A percentile compares a stretch with the other conserved stretches of the same genome.
phyloP scores from a whole-genome alignment of 1,284 basidiomycete genomes.

The Melampsora occidentalis region DNA sequence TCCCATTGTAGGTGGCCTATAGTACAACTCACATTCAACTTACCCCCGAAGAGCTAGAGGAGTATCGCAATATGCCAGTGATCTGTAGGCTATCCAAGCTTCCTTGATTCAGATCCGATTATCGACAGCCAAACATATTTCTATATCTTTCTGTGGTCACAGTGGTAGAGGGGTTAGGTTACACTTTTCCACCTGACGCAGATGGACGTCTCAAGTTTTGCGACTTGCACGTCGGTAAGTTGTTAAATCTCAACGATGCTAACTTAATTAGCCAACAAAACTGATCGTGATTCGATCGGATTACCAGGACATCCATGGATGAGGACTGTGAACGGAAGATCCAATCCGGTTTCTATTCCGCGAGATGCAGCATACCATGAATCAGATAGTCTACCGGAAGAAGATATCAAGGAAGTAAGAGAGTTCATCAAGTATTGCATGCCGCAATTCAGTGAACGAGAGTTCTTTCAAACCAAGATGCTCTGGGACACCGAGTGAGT shows the following conservation, averaged over 20 bases:
- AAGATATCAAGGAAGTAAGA: constrained; percentile 23
- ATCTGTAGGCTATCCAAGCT: constrained; percentile 16
- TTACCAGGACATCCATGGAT: constrained; percentile 32
- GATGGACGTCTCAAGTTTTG: constrained; percentile 35
- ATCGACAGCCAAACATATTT: neutral
- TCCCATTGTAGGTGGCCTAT: constrained; percentile 25
- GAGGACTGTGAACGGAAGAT: constrained; percentile 2
- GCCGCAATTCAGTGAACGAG: constrained; percentile 31
- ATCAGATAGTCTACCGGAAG: constrained; percentile 24
- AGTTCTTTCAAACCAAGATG: constrained; percentile 23
- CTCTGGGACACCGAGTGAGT: constrained; percentile 39
- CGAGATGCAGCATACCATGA: constrained; percentile 35
- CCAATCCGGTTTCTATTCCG: constrained; percentile 22
- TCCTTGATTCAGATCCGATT: neutral
- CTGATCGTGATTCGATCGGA: neutral
- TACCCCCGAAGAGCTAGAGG: constrained; percentile 27
- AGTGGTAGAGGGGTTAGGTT: constrained; percentile 36
- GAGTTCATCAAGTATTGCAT: constrained; percentile 34
- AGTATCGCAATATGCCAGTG: constrained; percentile 33
- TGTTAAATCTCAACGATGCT: neutral
- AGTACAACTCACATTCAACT: constrained; percentile 33
- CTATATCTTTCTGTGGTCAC: neutral
- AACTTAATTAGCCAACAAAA: neutral
- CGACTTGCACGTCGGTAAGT: constrained; percentile 35
- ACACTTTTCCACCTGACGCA: constrained; percentile 36